phyloP scores from a whole-genome alignment of 164 flowering plant genomes.

The Tetrastigma voinierianum region DNA sequence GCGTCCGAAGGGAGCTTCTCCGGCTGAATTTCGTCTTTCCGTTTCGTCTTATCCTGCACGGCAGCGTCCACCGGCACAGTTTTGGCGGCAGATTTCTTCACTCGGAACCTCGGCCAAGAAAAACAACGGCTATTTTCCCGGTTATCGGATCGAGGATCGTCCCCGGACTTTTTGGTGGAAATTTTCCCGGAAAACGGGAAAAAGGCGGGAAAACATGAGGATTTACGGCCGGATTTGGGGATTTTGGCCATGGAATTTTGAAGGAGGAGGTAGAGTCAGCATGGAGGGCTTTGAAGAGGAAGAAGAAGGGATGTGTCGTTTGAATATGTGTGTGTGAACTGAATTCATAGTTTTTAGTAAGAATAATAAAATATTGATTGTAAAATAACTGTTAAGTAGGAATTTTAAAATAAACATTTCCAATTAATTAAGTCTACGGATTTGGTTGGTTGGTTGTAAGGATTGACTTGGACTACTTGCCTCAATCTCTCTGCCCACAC shows the following conservation, averaged over 20 bases:
- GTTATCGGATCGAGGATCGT: not conserved
- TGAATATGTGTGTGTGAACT: not conserved
- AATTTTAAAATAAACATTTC: no score
- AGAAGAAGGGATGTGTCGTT: not conserved
- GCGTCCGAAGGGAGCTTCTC: not conserved
- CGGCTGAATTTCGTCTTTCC: not conserved
- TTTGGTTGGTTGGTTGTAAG: no score
- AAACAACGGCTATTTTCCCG: constrained; percentile 8
- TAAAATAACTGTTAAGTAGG: no score
- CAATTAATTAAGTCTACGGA: no score
- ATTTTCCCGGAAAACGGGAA: constrained; percentile 19
- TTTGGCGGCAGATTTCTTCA: constrained; percentile 20
- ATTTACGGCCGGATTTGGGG: constrained; percentile 1
- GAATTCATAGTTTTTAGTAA: no score
- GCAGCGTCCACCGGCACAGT: constrained; percentile 31
- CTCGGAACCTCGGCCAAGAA: constrained; percentile 17
- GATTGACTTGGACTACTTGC: no score
- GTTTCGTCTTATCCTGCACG: not conserved
- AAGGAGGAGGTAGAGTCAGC: constrained; percentile 4
- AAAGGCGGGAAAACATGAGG: constrained; percentile 16
- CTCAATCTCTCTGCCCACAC: no score
- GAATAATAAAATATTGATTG: no score
- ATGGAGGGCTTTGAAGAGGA: constrained; percentile 8
- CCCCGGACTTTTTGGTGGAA: not conserved
- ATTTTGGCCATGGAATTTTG: constrained; percentile 12